Conservation (phyloP, 2,329 filamentous ascomycete genomes). For the Aspergillus persii region DNA sequence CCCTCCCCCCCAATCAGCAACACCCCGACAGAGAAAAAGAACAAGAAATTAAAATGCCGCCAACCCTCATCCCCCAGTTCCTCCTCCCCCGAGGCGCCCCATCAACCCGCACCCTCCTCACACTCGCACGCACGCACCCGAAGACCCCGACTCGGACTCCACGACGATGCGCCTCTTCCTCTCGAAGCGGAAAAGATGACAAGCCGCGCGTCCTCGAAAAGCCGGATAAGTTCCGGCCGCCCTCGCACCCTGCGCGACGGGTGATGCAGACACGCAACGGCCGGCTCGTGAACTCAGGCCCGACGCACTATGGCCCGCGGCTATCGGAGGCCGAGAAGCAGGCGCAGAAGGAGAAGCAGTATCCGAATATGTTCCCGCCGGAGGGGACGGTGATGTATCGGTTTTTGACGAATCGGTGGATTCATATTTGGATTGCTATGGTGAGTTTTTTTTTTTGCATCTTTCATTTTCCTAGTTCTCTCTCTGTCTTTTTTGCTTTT, state of each 20-base stretch:
- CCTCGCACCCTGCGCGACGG: constrained; percentile 77
- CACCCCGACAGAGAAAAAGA: constrained; percentile 6
- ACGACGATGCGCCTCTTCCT: constrained; percentile 26
- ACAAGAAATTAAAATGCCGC: constrained; percentile 13
- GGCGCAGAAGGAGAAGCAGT: constrained; percentile 67
- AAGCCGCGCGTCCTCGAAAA: constrained; percentile 76
- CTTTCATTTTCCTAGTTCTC: constrained; percentile 9
- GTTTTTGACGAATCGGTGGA: constrained; percentile 72
- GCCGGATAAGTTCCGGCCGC: constrained; percentile 85
- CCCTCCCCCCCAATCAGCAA: not conserved
- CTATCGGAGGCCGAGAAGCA: constrained; percentile 64
- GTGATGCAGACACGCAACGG: constrained; percentile 48
- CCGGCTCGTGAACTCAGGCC: constrained; percentile 32
- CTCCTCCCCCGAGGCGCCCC: constrained; percentile 60
- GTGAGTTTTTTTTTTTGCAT: constrained; percentile 44
- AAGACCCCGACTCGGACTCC: constrained; percentile 4
- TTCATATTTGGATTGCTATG: constrained; percentile 82
- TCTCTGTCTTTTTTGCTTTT: not conserved
- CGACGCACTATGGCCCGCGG: constrained; percentile 71
- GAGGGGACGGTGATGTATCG: constrained; percentile 78
- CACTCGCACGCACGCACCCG: constrained; percentile 20
- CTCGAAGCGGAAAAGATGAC: constrained; percentile 21
- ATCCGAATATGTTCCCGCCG: constrained; percentile 86
- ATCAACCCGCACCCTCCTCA: constrained; percentile 29
- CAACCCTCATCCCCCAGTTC: constrained; percentile 58